These are phyloP conservation scores for Cyclocybe aegerita DNA, from an alignment of 768 basidiomycete species.

Conservation along the genomic window DNA sequence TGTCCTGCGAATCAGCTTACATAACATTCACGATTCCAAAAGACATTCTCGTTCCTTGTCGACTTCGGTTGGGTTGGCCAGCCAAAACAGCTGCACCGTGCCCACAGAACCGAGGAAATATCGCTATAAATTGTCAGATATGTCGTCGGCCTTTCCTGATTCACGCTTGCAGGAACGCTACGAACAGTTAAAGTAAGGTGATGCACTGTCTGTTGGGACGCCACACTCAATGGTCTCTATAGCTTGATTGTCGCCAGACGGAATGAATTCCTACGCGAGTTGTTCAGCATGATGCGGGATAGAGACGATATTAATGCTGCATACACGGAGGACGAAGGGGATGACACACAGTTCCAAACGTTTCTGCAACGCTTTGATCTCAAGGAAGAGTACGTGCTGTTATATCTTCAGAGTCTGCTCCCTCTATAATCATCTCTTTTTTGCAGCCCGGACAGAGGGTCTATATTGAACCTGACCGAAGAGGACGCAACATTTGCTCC, in stretches of 20 bases:
- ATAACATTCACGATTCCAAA: no score
- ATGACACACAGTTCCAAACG: slow-evolving; percentile 40
- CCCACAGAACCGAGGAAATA: background rate
- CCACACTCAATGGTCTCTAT: slow-evolving; percentile 6
- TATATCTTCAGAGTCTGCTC: background rate
- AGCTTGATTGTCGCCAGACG: slow-evolving; percentile 66
- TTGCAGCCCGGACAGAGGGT: slow-evolving; percentile 33
- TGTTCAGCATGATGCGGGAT: slow-evolving; percentile 64
- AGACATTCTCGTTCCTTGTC: no score
- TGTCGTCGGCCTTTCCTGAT: slow-evolving; percentile 14
- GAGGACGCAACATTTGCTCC: slow-evolving; percentile 17
- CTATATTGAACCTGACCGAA: slow-evolving; percentile 24
- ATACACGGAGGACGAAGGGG: slow-evolving; percentile 36
- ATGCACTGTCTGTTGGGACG: slow-evolving; percentile 1
- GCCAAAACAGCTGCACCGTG: no score
- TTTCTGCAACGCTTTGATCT: slow-evolving; percentile 64
- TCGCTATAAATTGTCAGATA: slow-evolving; percentile 5
- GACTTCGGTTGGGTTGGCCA: no score
- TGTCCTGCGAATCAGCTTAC: no score
- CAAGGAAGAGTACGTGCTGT: slow-evolving; percentile 42
- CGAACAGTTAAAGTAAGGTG: slow-evolving; percentile 40
- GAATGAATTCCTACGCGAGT: slow-evolving; percentile 70
- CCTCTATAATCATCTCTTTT: background rate
- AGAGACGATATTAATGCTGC: slow-evolving; percentile 45
- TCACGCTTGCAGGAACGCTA: slow-evolving; percentile 35